These are phyloP conservation scores for Colletotrichum salicis DNA, from an alignment of 2,329 filamentous ascomycete genomes.

Conservation along the genomic window DNA sequence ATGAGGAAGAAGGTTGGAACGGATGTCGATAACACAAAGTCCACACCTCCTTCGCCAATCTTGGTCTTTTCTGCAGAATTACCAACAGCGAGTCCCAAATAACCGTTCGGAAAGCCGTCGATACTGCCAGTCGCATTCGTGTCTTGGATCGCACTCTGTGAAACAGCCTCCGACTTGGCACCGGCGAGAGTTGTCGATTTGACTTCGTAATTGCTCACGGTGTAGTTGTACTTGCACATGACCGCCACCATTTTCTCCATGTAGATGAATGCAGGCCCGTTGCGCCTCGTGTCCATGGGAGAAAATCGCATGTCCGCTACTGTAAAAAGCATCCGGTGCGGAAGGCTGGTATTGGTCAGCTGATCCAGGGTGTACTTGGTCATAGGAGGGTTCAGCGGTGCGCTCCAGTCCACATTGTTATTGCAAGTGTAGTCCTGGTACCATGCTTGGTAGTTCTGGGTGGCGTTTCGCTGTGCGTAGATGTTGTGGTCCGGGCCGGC, in stretches of 20 bases:
- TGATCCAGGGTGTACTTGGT: constrained; percentile 27
- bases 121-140: constrained; percentile 8
- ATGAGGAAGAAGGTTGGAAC: constrained; percentile 42
- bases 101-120: constrained; percentile 30
- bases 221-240: constrained; percentile 39
- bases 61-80: constrained; percentile 30
- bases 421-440: constrained; percentile 41
- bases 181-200: constrained; percentile 30
- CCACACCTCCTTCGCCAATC: constrained; percentile 36
- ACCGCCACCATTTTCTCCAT: constrained; percentile 37
- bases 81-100: constrained; percentile 34
- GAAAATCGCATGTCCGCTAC: constrained; percentile 38
- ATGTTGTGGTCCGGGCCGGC: constrained; percentile 39
- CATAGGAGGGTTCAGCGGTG: background rate
- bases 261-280: constrained; percentile 34
- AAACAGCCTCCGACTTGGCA: constrained; percentile 32
- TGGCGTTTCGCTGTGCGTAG: constrained; percentile 40
- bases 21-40: constrained; percentile 37
- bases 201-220: constrained; percentile 24
- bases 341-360: constrained; percentile 38
- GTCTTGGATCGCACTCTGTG: constrained; percentile 16
- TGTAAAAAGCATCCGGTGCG: constrained; percentile 39
- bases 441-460: constrained; percentile 42
- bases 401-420: constrained; percentile 35
- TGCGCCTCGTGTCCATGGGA: constrained; percentile 25